A percentile compares a stretch with the other conserved stretches of the same genome.
Evolutionary conservation across 2,329 filamentous ascomycete genomes (phyloP).

Genomic region (Fusarium coicis): DNA sequence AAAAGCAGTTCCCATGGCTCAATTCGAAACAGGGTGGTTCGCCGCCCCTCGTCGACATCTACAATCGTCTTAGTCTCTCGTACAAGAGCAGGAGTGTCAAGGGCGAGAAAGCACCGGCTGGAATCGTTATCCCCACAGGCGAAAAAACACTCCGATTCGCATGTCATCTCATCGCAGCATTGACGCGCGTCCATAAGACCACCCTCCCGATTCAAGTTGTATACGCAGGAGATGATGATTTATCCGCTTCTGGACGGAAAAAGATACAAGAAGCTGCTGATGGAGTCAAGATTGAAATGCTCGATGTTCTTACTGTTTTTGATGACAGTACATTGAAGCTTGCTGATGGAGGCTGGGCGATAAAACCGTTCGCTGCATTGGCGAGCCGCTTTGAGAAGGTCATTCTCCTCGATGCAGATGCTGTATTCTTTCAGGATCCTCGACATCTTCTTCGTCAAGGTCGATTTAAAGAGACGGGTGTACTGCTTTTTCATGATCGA

Average conservation of each 20-base stretch:
- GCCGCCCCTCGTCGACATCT: conserved; percentile 26
- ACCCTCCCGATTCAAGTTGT: conserved; percentile 50
- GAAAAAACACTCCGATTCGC: conserved; percentile 48
- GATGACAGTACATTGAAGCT: conserved; percentile 47
- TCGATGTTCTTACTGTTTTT: conserved; percentile 50
- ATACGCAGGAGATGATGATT: conserved; percentile 51
- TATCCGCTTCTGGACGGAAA: conserved; percentile 41
- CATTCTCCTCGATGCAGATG: conserved; percentile 53
- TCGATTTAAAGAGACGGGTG: conserved; percentile 48
- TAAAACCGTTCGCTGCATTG: conserved; percentile 55
- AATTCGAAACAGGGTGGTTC: conserved; percentile 1
- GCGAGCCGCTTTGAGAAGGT: conserved; percentile 51
- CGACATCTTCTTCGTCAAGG: conserved; percentile 47
- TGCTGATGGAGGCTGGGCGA: conserved; percentile 51
- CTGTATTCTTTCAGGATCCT: conserved; percentile 53
- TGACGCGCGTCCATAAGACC: conserved; percentile 46
- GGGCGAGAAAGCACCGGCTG: conserved; percentile 28
- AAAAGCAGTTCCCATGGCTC: conserved; percentile 44
- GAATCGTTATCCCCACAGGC: conserved; percentile 52
- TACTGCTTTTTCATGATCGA: conserved; percentile 55
- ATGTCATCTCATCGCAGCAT: conserved; percentile 49
- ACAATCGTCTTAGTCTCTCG: conserved; percentile 19
- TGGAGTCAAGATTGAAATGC: conserved; percentile 41
- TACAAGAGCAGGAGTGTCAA: conserved; percentile 11
- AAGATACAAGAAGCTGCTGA: conserved; percentile 36